Evolutionary conservation across 108 stramenopile species (phyloP).

Genomic region (Pseudonitzschia pungens): DNA sequence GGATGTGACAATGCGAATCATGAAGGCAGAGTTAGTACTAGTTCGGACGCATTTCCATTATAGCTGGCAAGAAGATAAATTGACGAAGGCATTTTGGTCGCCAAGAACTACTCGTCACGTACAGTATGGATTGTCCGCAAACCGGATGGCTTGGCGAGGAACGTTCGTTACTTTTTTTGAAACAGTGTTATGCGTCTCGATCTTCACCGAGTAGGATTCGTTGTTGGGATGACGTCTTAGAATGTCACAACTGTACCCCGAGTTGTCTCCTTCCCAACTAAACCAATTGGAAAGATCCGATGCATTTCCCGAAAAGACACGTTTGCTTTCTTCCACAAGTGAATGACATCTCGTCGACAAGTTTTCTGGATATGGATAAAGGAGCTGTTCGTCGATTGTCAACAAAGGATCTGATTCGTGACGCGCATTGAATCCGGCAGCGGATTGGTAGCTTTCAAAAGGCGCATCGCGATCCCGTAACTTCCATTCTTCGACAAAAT

Average conservation of each 20-base stretch:
- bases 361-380: constrained; percentile 38
- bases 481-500: constrained; percentile 44
- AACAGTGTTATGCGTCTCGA: neutral
- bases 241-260: neutral
- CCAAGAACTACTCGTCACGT: neutral
- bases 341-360: constrained; percentile 22
- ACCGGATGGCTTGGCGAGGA: constrained; percentile 24
- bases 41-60: too few species aligned
- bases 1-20: too few species aligned
- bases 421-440: constrained; percentile 32
- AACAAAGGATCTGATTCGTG: constrained; percentile 16
- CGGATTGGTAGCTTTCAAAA: constrained; percentile 41
- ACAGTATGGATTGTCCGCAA: constrained; percentile 28
- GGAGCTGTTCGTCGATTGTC: constrained; percentile 24
- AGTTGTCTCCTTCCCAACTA: neutral
- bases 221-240: neutral
- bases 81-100: neutral
- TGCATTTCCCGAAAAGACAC: neutral
- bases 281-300: neutral
- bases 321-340: constrained; percentile 2
- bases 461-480: constrained; percentile 6
- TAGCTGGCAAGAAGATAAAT: neutral
- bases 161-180: constrained; percentile 1
- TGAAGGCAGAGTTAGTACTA: too few species aligned
- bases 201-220: constrained; percentile 20